Evolutionary conservation across 495 filamentous ascomycete genomes (phyloP), one percentile per base, ranked within the genome.

Genomic region (Neurospora pannonica): DNA sequence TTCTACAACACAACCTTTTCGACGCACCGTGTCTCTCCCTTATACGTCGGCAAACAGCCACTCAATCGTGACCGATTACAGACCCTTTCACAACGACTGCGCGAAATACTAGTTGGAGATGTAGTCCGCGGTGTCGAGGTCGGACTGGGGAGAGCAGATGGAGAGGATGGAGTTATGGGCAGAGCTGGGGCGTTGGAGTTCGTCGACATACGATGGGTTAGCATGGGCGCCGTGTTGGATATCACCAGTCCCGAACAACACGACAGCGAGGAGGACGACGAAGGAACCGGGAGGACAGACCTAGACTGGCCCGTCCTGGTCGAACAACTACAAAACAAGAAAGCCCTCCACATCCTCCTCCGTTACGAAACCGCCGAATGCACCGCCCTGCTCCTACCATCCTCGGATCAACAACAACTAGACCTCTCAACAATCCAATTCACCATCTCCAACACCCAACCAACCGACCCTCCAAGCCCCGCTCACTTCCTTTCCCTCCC

Each of bases 1-100:
- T 87, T 87, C 77, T 86, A 85, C 79, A 85, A 84, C 77, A 86
- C 84, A 1, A 86, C 83, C 36, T 86, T 87, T 72, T 84, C 84
- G 1, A 80, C 82, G 34, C 83, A 85, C 74, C 84, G 85, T 60
- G 80, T 83, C 9, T 86, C 85, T 0, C 84, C 85, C 0, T 78
- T 87, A 0, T 80, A 84, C 77, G 36, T 84, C n/a, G 84, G 82
- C 28, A 62, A 74, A 3, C 76, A 82, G 9, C 38, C 72, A 2
- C 72, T 85, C 8, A 78, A 75, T 0, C 38, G 71, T 0, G 38
- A 48, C 2, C 77, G 82, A 1, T 78, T 87, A 8, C 77, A 80
- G 15, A 40, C 75, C 2, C 76, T 86, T 13, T 80, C 85, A 0
- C 79, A 79, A 2, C 78, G 82, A 0, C 76, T 87, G 4, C 81